These are phyloP conservation scores for Xanthoceras sorbifolium DNA, from an alignment of 345 rosid species.

Conservation along the genomic window DNA sequence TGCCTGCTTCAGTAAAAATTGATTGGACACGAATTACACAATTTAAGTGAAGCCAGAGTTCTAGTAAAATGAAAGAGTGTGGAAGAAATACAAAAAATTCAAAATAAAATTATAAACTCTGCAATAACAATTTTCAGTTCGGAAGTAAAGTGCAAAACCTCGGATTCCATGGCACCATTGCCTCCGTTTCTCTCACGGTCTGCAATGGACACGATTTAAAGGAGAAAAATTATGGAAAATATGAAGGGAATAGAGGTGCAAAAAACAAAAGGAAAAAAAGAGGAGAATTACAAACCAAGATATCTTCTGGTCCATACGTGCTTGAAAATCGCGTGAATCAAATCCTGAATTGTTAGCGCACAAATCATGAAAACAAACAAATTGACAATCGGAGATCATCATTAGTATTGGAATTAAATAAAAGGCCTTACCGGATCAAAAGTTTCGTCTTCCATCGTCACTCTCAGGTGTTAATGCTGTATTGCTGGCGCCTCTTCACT, in stretches of 20 bases:
- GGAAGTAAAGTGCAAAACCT: conserved; percentile 39
- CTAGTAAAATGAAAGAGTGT: not conserved
- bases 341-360: conserved; percentile 41
- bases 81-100: not conserved
- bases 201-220: conserved; percentile 20
- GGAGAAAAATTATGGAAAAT: not conserved
- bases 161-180: conserved; percentile 51
- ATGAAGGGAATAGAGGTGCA: not conserved
- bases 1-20: conserved; percentile 35
- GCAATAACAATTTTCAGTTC: not conserved
- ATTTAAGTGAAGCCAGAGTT: not conserved
- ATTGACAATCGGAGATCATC: not conserved
- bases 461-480: not conserved
- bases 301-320: conserved; percentile 67
- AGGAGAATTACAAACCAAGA: conserved; percentile 52
- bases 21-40: not conserved
- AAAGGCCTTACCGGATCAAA: conserved; percentile 53
- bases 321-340: conserved; percentile 87
- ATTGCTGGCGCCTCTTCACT: no score
- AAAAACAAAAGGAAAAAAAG: not conserved
- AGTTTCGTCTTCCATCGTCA: conserved; percentile 52
- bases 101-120: not conserved
- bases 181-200: conserved; percentile 66
- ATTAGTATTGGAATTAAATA: not conserved
- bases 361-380: not conserved